phyloP scores from a whole-genome alignment of 2,329 filamentous ascomycete genomes.

The Nothopassalora personata region DNA sequence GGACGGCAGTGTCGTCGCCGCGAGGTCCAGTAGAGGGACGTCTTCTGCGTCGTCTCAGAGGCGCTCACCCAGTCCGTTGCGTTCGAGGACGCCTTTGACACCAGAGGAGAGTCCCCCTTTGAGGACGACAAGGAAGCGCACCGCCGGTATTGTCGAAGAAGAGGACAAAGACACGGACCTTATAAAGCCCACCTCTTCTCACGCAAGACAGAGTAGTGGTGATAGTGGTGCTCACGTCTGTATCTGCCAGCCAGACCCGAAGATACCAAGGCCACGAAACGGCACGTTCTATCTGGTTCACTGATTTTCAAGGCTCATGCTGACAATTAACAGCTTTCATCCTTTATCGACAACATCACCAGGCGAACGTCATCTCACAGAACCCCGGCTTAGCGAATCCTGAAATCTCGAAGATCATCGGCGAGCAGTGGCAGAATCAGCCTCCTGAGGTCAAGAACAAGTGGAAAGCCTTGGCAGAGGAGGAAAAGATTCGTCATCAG shows the following conservation, averaged over 20 bases:
- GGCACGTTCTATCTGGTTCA: constrained; percentile 52
- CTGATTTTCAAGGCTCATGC: constrained; percentile 10
- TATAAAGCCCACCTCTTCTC: constrained; percentile 23
- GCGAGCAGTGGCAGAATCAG: constrained; percentile 81
- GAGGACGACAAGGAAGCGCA: constrained; percentile 31
- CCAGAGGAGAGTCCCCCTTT: constrained; percentile 34
- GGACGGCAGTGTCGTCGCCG: constrained; percentile 18
- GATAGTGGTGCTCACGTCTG: constrained; percentile 52
- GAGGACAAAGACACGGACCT: constrained; percentile 29
- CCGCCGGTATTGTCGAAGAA: constrained; percentile 27
- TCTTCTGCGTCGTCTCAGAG: constrained; percentile 29
- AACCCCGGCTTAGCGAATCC: constrained; percentile 91
- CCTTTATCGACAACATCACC: constrained; percentile 88
- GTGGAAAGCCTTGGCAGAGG: constrained; percentile 87
- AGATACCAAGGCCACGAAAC: constrained; percentile 66
- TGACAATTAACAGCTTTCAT: constrained; percentile 72
- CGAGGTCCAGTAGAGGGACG: constrained; percentile 23
- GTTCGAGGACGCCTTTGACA: constrained; percentile 32
- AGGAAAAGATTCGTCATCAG: constrained; percentile 86
- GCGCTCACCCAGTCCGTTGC: constrained; percentile 27
- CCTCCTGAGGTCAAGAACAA: constrained; percentile 67
- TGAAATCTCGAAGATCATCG: constrained; percentile 95
- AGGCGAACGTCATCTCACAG: constrained; percentile 71
- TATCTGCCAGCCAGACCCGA: constrained; percentile 65
- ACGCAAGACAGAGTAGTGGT: constrained; percentile 31